phyloP scores from a whole-genome alignment of 2,329 filamentous ascomycete species.

The Kalmusia sp. region DNA sequence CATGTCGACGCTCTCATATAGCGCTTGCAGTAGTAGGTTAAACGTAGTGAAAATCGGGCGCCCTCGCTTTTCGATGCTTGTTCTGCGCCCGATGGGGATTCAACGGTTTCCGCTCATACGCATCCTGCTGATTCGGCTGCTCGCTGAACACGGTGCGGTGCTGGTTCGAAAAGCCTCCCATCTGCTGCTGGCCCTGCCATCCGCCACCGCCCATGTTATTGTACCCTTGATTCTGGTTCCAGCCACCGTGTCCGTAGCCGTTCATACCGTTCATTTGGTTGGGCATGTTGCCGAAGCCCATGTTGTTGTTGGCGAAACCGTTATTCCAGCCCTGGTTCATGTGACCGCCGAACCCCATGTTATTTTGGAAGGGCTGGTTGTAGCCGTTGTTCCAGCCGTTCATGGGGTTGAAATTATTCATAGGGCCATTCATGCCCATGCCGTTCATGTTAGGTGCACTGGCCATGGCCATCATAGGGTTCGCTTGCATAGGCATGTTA shows the following conservation, averaged over 20 bases:
- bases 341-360: slow-evolving; percentile 25
- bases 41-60: slow-evolving; percentile 89
- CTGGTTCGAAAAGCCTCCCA: slow-evolving; percentile 62
- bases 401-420: slow-evolving; percentile 15
- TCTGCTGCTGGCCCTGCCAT: slow-evolving; percentile 22
- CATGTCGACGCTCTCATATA: no score
- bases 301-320: slow-evolving; percentile 10
- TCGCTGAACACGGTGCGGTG: slow-evolving; percentile 62
- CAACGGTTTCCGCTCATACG: slow-evolving; percentile 94
- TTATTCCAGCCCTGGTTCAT: slow-evolving; percentile 19
- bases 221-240: slow-evolving; percentile 2
- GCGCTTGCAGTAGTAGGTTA: background rate
- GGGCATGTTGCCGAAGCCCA: slow-evolving; percentile 12
- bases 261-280: slow-evolving; percentile 15
- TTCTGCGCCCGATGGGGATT: slow-evolving; percentile 92
- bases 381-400: slow-evolving; percentile 15
- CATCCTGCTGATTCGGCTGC: slow-evolving; percentile 74
- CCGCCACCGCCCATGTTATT: slow-evolving; percentile 21
- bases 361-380: slow-evolving; percentile 20
- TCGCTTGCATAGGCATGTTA: slow-evolving; percentile 34
- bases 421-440: slow-evolving; percentile 21
- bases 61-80: slow-evolving; percentile 77
- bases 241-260: slow-evolving; percentile 3
- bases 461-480: slow-evolving; percentile 45
- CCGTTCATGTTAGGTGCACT: slow-evolving; percentile 35